phyloP scores from a whole-genome alignment of 129 eudicot species.

The Flaveria linearis region DNA sequence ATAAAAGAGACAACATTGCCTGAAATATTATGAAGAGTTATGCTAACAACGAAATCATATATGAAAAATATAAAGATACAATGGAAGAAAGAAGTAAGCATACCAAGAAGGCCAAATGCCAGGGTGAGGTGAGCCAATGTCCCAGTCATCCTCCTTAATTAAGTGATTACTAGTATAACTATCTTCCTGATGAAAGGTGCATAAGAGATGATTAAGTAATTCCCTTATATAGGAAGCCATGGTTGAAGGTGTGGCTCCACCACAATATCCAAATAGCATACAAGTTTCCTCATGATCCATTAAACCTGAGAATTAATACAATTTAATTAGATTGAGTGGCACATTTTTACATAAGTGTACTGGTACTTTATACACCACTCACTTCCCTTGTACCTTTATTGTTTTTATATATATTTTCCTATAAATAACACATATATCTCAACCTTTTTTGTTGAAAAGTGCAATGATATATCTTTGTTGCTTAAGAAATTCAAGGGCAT shows the following conservation, averaged over 20 bases:
- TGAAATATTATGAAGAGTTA: slow-evolving; percentile 18
- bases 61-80: not conserved
- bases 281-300: not conserved
- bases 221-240: slow-evolving; percentile 40
- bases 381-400: not conserved
- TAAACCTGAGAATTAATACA: not conserved
- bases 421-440: not conserved
- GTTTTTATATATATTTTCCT: not conserved
- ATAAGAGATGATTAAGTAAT: not conserved
- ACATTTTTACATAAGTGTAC: not conserved
- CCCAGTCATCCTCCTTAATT: slow-evolving; percentile 21
- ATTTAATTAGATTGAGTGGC: not conserved
- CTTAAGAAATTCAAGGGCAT: not conserved
- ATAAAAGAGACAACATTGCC: slow-evolving; percentile 61
- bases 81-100: not conserved
- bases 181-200: slow-evolving; percentile 10
- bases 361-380: slow-evolving; percentile 12
- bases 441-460: not conserved
- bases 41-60: not conserved
- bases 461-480: not conserved
- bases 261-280: not conserved
- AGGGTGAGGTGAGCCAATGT: slow-evolving; percentile 31
- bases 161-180: not conserved
- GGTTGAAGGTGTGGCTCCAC: slow-evolving; percentile 2
- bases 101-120: slow-evolving; percentile 33